A percentile compares a stretch with the other conserved stretches of the same genome.
phyloP scores from a whole-genome alignment of 169 alveolate genomes.

The Plasmodium gaboni region DNA sequence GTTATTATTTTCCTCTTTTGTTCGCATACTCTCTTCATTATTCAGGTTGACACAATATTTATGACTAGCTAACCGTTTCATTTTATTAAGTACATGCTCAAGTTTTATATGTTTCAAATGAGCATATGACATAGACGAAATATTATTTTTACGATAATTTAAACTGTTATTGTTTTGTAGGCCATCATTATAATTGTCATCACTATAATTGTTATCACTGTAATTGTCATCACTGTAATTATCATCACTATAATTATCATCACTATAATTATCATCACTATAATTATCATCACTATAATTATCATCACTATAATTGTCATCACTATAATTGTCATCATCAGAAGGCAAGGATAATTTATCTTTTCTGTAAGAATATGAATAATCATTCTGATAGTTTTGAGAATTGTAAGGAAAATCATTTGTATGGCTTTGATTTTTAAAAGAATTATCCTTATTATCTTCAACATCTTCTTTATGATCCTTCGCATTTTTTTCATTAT shows the following conservation, averaged over 20 bases:
- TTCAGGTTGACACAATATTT: constrained; percentile 7
- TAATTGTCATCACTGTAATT: background rate
- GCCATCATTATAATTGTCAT: background rate
- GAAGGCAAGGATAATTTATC: too few relatives aligned
- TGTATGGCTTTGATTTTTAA: background rate
- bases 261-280: background rate
- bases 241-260: background rate
- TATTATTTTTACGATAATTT: background rate
- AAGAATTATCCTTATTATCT: background rate
- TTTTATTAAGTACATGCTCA: constrained; percentile 57
- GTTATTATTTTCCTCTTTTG: background rate
- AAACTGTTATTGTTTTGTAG: background rate
- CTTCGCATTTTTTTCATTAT: background rate
- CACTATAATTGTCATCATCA: background rate
- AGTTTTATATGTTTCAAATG: constrained; percentile 47
- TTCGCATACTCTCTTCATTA: background rate
- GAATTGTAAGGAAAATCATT: background rate
- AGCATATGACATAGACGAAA: constrained; percentile 28
- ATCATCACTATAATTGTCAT: background rate
- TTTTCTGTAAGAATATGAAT: too few relatives aligned
- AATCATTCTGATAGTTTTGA: too few relatives aligned
- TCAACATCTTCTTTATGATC: background rate
- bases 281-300: background rate
- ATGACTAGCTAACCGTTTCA: constrained; percentile 48
- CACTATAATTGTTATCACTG: background rate